Conservation (phyloP, 805 yeast species). For the Peterozyma toletana region DNA sequence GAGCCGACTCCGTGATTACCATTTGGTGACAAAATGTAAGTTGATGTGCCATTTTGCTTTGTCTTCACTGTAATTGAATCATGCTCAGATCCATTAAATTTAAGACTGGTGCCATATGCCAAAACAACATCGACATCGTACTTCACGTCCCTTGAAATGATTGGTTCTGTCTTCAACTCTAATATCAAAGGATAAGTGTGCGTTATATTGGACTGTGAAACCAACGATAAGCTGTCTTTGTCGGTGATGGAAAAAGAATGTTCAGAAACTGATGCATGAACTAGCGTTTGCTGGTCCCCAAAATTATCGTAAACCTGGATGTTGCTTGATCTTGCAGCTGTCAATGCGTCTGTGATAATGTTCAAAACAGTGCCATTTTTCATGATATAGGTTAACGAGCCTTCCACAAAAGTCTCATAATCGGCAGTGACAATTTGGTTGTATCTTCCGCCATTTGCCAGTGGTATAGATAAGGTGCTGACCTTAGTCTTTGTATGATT, state of each 20-base stretch:
- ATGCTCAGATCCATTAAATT: constrained; percentile 13
- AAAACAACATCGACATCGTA: constrained; percentile 22
- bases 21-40: constrained; percentile 30
- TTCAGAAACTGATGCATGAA: constrained; percentile 16
- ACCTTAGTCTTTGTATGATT: constrained; percentile 23
- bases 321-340: constrained; percentile 27
- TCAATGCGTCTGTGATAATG: constrained; percentile 20
- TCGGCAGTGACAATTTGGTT: constrained; percentile 31
- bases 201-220: constrained; percentile 13
- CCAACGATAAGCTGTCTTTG: constrained; percentile 10
- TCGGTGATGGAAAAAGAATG: constrained; percentile 19
- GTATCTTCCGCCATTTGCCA: constrained; percentile 28
- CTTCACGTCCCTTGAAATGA: constrained; percentile 16
- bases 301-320: constrained; percentile 26
- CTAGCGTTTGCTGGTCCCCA: constrained; percentile 32
- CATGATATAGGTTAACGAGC: constrained; percentile 30
- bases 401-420: constrained; percentile 23
- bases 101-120: constrained; percentile 10
- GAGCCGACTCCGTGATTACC: constrained; percentile 42
- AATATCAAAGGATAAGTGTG: constrained; percentile 24
- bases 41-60: constrained; percentile 38
- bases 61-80: constrained; percentile 17
- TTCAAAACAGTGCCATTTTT: constrained; percentile 27
- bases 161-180: constrained; percentile 12
- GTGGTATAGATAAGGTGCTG: constrained; percentile 23